Conservation (phyloP, 1,284 basidiomycete species). For the Sphaerobolus stellatus region DNA sequence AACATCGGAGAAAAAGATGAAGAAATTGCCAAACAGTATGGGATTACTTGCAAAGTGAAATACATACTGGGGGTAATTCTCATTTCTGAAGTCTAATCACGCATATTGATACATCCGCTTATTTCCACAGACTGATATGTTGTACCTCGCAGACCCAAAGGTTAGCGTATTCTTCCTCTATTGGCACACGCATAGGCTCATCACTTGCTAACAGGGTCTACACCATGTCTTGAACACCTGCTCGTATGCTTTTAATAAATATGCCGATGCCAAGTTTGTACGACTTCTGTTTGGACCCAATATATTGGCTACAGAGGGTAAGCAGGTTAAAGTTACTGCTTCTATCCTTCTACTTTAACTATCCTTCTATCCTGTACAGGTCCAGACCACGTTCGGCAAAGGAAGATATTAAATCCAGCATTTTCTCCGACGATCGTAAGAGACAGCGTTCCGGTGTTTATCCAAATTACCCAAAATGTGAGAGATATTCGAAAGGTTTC, state of each 20-base stretch:
- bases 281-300: conserved; percentile 37
- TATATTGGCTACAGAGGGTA: conserved; percentile 43
- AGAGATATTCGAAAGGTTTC: conserved; percentile 15
- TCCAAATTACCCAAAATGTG: conserved; percentile 45
- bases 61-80: not conserved
- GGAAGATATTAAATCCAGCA: conserved; percentile 44
- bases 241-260: conserved; percentile 41
- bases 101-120: not conserved
- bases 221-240: conserved; percentile 41
- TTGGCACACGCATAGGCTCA: too few species aligned
- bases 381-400: conserved; percentile 43
- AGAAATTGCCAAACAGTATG: not conserved
- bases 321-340: not conserved
- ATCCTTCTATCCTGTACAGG: conserved; percentile 22
- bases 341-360: not conserved
- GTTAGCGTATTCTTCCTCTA: too few species aligned
- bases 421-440: conserved; percentile 47
- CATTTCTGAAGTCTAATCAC: not conserved
- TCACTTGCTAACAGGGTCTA: too few species aligned
- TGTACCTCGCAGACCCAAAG: too few species aligned
- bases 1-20: conserved; percentile 1
- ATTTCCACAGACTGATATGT: not conserved
- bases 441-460: conserved; percentile 50
- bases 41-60: conserved; percentile 6
- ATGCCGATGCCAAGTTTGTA: conserved; percentile 29